A percentile compares a stretch with the other conserved stretches of the same genome.
Evolutionary conservation across 805 yeast species (phyloP).

Genomic region (Kodamaea kaohsiungensis): DNA sequence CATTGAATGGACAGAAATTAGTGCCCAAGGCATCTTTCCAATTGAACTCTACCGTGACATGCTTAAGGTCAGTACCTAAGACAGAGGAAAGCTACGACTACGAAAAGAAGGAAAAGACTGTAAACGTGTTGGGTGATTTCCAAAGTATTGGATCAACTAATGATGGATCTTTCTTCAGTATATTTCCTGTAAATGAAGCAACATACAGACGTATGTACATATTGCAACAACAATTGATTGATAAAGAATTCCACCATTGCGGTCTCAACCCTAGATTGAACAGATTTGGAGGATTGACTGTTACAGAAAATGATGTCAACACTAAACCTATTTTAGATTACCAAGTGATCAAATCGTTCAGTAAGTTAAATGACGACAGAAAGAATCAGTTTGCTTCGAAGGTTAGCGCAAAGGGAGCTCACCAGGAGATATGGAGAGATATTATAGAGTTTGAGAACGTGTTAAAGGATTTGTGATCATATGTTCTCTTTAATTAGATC

Average conservation of each 20-base stretch:
- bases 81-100: conserved; percentile 33
- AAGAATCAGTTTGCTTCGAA: conserved; percentile 55
- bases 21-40: conserved; percentile 71
- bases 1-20: conserved; percentile 76
- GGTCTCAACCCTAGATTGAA: conserved; percentile 83
- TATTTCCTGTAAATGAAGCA: conserved; percentile 73
- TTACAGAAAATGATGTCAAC: conserved; percentile 36
- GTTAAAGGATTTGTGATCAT: conserved; percentile 25
- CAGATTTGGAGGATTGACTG: conserved; percentile 47
- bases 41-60: conserved; percentile 60
- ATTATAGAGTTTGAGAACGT: conserved; percentile 55
- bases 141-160: conserved; percentile 70
- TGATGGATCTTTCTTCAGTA: conserved; percentile 78
- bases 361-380: conserved; percentile 56
- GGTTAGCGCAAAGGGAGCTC: conserved; percentile 54
- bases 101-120: conserved; percentile 23
- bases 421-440: conserved; percentile 68
- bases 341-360: conserved; percentile 54
- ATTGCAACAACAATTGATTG: conserved; percentile 83
- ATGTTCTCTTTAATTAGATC: too few species aligned
- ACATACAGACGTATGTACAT: conserved; percentile 80
- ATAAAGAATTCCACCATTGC: conserved; percentile 68
- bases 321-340: conserved; percentile 68
- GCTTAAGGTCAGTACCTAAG: conserved; percentile 49
- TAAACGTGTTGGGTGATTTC: conserved; percentile 34